Evolutionary conservation across 2,329 filamentous ascomycete genomes (phyloP).

Genomic region (Xylariaceae sp.): DNA sequence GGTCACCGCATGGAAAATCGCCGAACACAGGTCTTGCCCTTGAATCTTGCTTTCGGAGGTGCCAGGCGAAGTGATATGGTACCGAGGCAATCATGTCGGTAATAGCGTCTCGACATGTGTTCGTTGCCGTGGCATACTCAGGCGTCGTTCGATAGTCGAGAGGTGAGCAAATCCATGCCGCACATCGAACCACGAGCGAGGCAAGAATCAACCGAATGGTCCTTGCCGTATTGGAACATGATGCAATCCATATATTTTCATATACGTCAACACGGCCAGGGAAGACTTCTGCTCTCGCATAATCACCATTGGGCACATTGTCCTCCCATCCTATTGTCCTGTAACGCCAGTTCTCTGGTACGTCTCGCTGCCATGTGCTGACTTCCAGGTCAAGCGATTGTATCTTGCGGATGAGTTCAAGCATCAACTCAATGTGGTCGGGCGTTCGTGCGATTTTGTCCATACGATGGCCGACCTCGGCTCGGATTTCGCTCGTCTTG

Average conservation of each 20-base stretch:
- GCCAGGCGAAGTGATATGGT: conserved; percentile 62
- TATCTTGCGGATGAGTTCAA: conserved; percentile 50
- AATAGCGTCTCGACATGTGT: conserved; percentile 51
- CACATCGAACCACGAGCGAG: conserved; percentile 55
- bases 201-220: conserved; percentile 54
- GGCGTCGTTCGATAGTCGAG: conserved; percentile 62
- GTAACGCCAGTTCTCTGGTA: conserved; percentile 51
- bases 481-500: conserved; percentile 53
- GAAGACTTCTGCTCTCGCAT: conserved; percentile 53
- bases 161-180: conserved; percentile 59
- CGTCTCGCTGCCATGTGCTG: conserved; percentile 47
- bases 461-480: conserved; percentile 51
- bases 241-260: conserved; percentile 57
- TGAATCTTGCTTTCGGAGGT: conserved; percentile 43
- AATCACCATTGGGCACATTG: conserved; percentile 50
- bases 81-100: conserved; percentile 59
- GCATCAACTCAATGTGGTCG: conserved; percentile 50
- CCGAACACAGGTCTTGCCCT: conserved; percentile 40
- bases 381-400: conserved; percentile 53
- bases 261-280: conserved; percentile 61
- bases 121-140: conserved; percentile 56
- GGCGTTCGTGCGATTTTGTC: conserved; percentile 43
- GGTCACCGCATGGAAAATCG: conserved; percentile 49
- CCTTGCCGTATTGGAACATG: conserved; percentile 55
- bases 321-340: conserved; percentile 57